Conservation (phyloP, 2,329 filamentous ascomycete species). For the Emergomyces orientalis region DNA sequence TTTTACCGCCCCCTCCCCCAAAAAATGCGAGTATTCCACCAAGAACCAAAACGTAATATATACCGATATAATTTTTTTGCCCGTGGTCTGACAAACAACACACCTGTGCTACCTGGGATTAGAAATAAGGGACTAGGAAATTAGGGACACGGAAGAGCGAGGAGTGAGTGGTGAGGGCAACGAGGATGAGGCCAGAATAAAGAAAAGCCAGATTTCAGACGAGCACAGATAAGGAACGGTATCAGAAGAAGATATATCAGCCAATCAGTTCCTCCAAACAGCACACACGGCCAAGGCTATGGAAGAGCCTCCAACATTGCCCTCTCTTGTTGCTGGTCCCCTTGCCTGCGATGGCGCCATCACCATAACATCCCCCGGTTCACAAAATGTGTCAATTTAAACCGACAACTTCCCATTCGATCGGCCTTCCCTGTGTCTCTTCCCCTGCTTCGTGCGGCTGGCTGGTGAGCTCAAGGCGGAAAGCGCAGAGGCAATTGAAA, state of each 20-base stretch:
- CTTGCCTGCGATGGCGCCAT: not conserved
- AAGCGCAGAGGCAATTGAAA: not conserved
- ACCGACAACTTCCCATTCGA: not conserved
- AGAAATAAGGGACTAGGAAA: not conserved
- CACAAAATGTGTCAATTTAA: not conserved
- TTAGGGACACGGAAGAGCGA: not conserved
- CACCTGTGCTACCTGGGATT: not conserved
- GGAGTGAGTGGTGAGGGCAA: not conserved
- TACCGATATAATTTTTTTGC: not conserved
- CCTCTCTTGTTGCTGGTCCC: too few species aligned
- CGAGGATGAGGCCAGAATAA: not conserved
- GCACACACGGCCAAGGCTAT: not conserved
- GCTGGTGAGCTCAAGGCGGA: not conserved
- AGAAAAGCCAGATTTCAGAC: not conserved
- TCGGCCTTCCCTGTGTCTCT: not conserved
- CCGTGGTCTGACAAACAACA: not conserved
- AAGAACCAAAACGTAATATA: not conserved
- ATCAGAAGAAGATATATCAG: not conserved
- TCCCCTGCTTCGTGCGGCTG: not conserved
- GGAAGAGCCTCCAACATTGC: not conserved
- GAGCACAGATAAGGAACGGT: constrained; percentile 14
- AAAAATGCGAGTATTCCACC: not conserved
- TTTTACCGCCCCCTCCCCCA: too few species aligned
- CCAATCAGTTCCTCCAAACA: constrained; percentile 2
- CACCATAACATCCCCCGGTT: not conserved